Conservation (phyloP, 345 rosid genomes). For the Zanthoxylum bungeanum region DNA sequence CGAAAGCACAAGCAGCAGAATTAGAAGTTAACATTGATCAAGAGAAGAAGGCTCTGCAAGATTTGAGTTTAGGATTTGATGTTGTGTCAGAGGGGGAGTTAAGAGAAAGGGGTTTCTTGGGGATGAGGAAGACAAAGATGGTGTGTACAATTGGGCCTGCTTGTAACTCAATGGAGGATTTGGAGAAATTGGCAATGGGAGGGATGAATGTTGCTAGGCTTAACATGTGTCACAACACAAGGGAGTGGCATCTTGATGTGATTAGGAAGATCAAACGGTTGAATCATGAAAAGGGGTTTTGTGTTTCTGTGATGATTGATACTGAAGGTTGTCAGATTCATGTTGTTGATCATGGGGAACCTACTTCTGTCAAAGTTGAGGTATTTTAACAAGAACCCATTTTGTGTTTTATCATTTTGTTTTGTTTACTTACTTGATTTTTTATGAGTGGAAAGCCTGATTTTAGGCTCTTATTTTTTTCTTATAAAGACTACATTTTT, state of each 20-base stretch:
- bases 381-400: conserved; percentile 13
- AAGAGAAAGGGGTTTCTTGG: conserved; percentile 60
- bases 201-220: conserved; percentile 83
- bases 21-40: conserved; percentile 23
- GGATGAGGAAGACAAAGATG: conserved; percentile 72
- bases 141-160: conserved; percentile 78
- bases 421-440: background rate
- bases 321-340: conserved; percentile 79
- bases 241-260: conserved; percentile 66
- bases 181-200: conserved; percentile 56
- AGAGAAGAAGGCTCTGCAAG: conserved; percentile 21
- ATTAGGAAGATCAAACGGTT: conserved; percentile 53
- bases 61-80: conserved; percentile 36
- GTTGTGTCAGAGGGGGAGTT: conserved; percentile 48
- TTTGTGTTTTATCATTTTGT: conserved; percentile 10
- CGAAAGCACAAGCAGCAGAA: conserved; percentile 33
- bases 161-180: conserved; percentile 47
- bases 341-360: conserved; percentile 69
- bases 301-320: conserved; percentile 66
- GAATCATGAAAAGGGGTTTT: conserved; percentile 52
- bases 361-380: conserved; percentile 59
- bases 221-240: conserved; percentile 66
- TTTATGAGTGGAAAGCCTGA: background rate
- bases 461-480: background rate
- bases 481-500: background rate